Conservation (phyloP, 2,329 filamentous ascomycete genomes). For the Juglanconis juglandina region DNA sequence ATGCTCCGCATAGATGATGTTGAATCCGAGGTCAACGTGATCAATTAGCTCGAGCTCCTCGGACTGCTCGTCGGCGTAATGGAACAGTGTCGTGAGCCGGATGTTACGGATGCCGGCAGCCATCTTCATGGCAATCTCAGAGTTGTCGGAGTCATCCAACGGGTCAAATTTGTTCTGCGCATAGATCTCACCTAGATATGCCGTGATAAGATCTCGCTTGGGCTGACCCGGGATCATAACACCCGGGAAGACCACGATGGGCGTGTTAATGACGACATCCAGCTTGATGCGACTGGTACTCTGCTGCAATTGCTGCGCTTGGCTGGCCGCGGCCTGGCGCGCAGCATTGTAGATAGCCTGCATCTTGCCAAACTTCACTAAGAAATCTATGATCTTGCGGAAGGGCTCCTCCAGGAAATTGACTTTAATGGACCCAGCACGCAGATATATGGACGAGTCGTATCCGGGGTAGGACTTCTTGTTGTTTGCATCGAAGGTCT, state of each 20-base stretch:
- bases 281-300: slow-evolving; percentile 89
- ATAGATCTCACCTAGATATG: slow-evolving; percentile 95
- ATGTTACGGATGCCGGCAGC: slow-evolving; percentile 90
- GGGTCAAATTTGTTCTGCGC: slow-evolving; percentile 89
- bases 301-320: slow-evolving; percentile 90
- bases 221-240: slow-evolving; percentile 66
- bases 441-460: slow-evolving; percentile 84
- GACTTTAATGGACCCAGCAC: slow-evolving; percentile 91
- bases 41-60: slow-evolving; percentile 97
- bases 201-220: slow-evolving; percentile 79
- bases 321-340: slow-evolving; percentile 86
- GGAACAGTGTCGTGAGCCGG: slow-evolving; percentile 81
- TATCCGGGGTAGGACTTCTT: slow-evolving; percentile 81
- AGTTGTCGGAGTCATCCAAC: slow-evolving; percentile 70
- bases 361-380: slow-evolving; percentile 99
- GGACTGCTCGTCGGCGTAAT: slow-evolving; percentile 67
- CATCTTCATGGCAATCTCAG: slow-evolving; percentile 81
- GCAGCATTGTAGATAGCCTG: slow-evolving; percentile 98
- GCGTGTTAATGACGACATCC: slow-evolving; percentile 88
- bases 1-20: slow-evolving; percentile 88
- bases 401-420: slow-evolving; percentile 98
- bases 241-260: slow-evolving; percentile 91
- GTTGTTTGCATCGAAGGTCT: slow-evolving; percentile 80
- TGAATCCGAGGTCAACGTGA: slow-evolving; percentile 90
- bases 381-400: slow-evolving; percentile 94